phyloP scores from a whole-genome alignment of 768 basidiomycete species.

The Paxillus rubicundulus region DNA sequence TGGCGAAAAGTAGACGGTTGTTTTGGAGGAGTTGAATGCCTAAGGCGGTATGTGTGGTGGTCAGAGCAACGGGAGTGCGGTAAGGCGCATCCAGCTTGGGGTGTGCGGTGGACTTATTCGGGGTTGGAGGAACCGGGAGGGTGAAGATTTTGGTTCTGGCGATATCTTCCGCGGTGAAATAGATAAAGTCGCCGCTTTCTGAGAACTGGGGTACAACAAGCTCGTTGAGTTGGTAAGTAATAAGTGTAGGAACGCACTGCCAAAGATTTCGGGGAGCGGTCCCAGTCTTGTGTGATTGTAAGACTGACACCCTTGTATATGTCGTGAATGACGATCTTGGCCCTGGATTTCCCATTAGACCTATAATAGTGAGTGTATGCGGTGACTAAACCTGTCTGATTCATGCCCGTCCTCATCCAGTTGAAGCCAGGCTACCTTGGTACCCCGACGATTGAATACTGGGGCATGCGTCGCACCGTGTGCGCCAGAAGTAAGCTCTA shows the following conservation, averaged over 20 bases:
- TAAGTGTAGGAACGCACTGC: conserved; percentile 6
- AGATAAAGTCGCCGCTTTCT: conserved; percentile 62
- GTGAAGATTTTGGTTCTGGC: conserved; percentile 75
- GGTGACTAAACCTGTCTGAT: conserved; percentile 59
- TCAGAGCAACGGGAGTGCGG: conserved; percentile 56
- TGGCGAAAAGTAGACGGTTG: conserved; percentile 66
- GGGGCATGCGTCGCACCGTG: conserved; percentile 84
- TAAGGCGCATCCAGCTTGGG: conserved; percentile 44
- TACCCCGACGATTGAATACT: conserved; percentile 61
- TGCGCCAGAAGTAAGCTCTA: conserved; percentile 75
- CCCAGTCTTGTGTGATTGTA: conserved; percentile 82
- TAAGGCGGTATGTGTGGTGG: conserved; percentile 53
- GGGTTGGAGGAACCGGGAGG: conserved; percentile 65
- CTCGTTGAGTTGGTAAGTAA: background rate
- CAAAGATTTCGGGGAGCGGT: conserved; percentile 57
- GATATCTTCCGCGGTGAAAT: conserved; percentile 73
- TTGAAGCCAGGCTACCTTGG: conserved; percentile 85
- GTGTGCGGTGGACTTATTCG: conserved; percentile 49
- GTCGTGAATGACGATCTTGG: conserved; percentile 79
- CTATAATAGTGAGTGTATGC: background rate
- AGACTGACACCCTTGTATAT: conserved; percentile 62
- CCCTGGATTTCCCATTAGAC: conserved; percentile 37
- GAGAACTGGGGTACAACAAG: conserved; percentile 55
- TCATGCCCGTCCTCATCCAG: conserved; percentile 88
- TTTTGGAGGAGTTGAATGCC: conserved; percentile 59